Conservation (phyloP, 176 grass and related monocot species). For the Musa troglodytarum region DNA sequence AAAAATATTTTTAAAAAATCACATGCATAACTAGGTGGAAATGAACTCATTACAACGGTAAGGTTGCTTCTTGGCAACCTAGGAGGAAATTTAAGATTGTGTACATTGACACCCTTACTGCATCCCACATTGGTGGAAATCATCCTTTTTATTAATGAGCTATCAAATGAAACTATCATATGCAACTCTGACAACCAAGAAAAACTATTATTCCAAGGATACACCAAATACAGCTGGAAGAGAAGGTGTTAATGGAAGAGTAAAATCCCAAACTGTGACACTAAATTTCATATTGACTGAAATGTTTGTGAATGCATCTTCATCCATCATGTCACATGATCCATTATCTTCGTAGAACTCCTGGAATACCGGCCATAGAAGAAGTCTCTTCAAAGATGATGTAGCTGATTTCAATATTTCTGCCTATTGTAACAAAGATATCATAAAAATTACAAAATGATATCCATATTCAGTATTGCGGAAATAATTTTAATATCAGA, state of each 20-base stretch:
- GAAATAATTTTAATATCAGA: constrained; percentile 22
- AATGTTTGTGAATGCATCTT: constrained; percentile 72
- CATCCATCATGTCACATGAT: constrained; percentile 82
- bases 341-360: constrained; percentile 58
- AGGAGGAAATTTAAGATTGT: too few relatives aligned
- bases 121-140: too few relatives aligned
- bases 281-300: constrained; percentile 73
- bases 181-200: neutral
- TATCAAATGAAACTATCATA: constrained; percentile 18
- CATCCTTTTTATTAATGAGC: neutral
- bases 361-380: constrained; percentile 51
- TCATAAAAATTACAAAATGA: constrained; percentile 21
- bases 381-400: constrained; percentile 51
- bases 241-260: constrained; percentile 83
- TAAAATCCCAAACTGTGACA: constrained; percentile 95
- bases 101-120: too few relatives aligned
- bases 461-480: constrained; percentile 9
- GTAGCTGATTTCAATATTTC: constrained; percentile 48
- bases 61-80: too few relatives aligned
- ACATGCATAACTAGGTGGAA: neutral
- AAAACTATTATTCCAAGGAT: constrained; percentile 37
- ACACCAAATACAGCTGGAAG: constrained; percentile 99
- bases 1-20: neutral
- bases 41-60: too few relatives aligned
- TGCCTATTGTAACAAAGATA: constrained; percentile 33